Conservation (phyloP, 2,329 filamentous ascomycete species). For the Neofusicoccum laricinum region DNA sequence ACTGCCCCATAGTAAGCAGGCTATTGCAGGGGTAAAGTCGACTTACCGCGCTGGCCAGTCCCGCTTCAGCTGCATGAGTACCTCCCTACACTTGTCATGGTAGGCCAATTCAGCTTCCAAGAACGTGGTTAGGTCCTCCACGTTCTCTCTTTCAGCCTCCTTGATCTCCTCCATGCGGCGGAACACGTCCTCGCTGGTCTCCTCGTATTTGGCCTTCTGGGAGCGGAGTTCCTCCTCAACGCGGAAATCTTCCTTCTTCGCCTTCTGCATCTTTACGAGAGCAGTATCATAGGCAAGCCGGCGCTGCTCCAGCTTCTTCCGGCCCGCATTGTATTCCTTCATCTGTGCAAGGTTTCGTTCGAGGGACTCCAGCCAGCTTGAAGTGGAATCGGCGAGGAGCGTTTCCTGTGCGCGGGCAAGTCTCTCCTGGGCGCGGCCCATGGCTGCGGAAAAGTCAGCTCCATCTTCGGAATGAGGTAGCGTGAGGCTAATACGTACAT, state of each 20-base stretch:
- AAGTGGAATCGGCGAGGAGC: conserved; percentile 74
- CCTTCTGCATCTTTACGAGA: conserved; percentile 85
- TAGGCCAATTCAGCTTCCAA: conserved; percentile 87
- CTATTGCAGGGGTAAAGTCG: conserved; percentile 1
- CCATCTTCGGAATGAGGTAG: not conserved
- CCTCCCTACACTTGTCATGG: conserved; percentile 85
- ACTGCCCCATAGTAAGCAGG: conserved; percentile 25
- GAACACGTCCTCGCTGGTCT: conserved; percentile 86
- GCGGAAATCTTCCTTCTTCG: conserved; percentile 89
- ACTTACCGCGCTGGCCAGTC: conserved; percentile 65
- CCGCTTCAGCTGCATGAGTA: conserved; percentile 67
- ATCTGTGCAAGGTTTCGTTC: conserved; percentile 89
- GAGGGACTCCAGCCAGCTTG: conserved; percentile 85
- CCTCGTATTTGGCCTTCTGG: conserved; percentile 94
- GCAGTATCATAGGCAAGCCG: conserved; percentile 89
- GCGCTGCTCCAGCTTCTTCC: conserved; percentile 91
- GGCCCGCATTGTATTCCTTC: conserved; percentile 94
- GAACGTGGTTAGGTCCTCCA: conserved; percentile 75
- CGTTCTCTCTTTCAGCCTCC: conserved; percentile 80
- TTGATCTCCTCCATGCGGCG: conserved; percentile 96
- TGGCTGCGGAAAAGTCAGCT: conserved; percentile 46
- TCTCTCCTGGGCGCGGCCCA: conserved; percentile 84
- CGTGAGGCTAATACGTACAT: conserved; percentile 46
- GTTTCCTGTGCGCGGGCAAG: conserved; percentile 81
- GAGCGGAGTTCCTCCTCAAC: conserved; percentile 88